Evolutionary conservation across 495 filamentous ascomycete species (phyloP).

Genomic region (Xylaria cubensis): DNA sequence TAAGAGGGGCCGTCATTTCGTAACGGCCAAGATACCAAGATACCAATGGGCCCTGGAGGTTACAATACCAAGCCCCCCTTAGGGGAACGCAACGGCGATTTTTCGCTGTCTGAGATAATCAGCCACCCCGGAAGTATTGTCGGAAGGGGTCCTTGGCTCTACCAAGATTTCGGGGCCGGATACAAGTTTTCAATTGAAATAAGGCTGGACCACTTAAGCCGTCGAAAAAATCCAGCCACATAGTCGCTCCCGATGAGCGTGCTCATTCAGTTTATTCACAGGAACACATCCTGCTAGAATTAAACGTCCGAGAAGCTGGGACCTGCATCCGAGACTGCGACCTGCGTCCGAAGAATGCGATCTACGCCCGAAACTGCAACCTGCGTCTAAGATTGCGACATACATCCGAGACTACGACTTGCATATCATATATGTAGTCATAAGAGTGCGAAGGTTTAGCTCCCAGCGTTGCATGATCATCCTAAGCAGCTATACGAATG

Average conservation of each 20-base stretch:
- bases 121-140: constrained; percentile 2
- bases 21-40: constrained; percentile 24
- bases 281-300: not conserved
- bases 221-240: not conserved
- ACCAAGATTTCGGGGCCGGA: constrained; percentile 14
- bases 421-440: not conserved
- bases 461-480: no score
- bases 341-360: no score
- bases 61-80: constrained; percentile 13
- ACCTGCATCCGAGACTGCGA: no score
- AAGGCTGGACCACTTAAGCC: constrained; percentile 2
- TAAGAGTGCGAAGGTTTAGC: no score
- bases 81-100: not conserved
- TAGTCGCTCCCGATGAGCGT: not conserved
- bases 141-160: constrained; percentile 22
- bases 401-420: not conserved
- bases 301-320: no score
- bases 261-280: not conserved
- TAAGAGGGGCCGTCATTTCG: constrained; percentile 13
- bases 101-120: not conserved
- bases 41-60: constrained; percentile 1
- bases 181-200: not conserved
- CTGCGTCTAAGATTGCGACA: no score
- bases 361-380: no score
- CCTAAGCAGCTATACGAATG: no score